Percentiles rank a stretch among this genome's conserved stretches.
Conservation (phyloP, 2,329 filamentous ascomycete species). For the Fonsecaea erecta region DNA sequence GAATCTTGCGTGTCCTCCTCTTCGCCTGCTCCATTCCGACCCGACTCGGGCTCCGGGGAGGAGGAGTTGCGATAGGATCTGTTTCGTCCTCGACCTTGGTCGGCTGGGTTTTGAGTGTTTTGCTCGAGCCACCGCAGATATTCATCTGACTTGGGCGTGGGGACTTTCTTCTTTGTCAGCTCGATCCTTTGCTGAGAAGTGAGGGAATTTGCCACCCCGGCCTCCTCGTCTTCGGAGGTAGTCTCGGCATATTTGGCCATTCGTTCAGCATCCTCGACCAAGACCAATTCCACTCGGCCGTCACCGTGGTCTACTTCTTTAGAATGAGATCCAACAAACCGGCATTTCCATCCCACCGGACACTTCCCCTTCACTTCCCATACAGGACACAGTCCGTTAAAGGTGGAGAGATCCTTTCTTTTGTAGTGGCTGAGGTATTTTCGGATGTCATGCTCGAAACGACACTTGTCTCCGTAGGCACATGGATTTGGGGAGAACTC, state of each 20-base stretch:
- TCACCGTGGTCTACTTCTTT: conserved; percentile 77
- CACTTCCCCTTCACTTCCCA: conserved; percentile 78
- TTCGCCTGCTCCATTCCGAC: conserved; percentile 48
- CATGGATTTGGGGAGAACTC: conserved; percentile 83
- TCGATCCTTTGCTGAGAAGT: conserved; percentile 71
- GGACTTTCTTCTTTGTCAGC: conserved; percentile 72
- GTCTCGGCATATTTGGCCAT: conserved; percentile 30
- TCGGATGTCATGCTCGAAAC: conserved; percentile 79
- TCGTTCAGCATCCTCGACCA: conserved; percentile 59
- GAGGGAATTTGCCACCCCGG: conserved; percentile 77
- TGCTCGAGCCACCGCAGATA: conserved; percentile 79
- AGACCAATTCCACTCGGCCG: conserved; percentile 78
- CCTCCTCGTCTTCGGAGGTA: conserved; percentile 46
- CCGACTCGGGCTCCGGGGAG: conserved; percentile 39
- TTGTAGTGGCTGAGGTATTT: conserved; percentile 84
- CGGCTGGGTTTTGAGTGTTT: conserved; percentile 51
- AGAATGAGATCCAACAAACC: conserved; percentile 86
- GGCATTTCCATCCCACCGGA: conserved; percentile 88
- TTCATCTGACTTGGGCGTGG: conserved; percentile 73
- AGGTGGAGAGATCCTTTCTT: conserved; percentile 75
- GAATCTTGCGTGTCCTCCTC: conserved; percentile 66
- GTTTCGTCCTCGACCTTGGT: conserved; percentile 49
- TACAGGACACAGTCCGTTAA: conserved; percentile 79
- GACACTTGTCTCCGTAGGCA: conserved; percentile 78
- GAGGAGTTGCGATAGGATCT: conserved; percentile 33